Evolutionary conservation across 2,329 filamentous ascomycete genomes (phyloP), one percentile per base, ranked within the genome.

Genomic region (Trichoderma sp.): DNA sequence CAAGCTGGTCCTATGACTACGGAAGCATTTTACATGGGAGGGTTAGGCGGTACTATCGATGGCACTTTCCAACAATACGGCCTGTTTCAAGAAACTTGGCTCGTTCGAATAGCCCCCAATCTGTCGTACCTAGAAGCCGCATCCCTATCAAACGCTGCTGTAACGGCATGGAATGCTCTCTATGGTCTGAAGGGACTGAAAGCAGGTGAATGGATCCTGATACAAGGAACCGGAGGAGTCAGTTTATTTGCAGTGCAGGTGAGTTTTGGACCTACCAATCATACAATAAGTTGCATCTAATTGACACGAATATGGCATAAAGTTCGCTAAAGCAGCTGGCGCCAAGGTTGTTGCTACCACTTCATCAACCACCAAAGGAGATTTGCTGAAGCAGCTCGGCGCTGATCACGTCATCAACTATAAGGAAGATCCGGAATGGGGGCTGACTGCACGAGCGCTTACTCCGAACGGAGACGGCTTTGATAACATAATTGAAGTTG

Each of bases 231-330:
- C 13, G 19, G 63, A 19, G 53, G 63, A 19, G 63, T 66, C 6
- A 58, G 63, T 37, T 27, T 66, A 47, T 49, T 58, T 24, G 62
- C 52, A 2, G 6, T 58, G 53, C 63, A 66, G 53, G 63, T 58
- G 57, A 49, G n/a, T 35, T 14, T n/a, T 29, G 5, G 33, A 6
- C 53, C 40, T 33, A 10, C 35, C 14, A 29, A 27, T 65, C 13
- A 57, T 65, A n/a, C 6, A 19, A 43, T 16, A 43, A 43, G 2
- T 1, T 40, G 14, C 2, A 40, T 6, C 13, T 6, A 40, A 40
- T 19, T 40, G 14, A 40, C 14, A 40, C 6, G 14, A 16, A 16
- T 16, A 40, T 1, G 16, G 14, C 31, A 19, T 6, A 5, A 16
- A 49, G 35, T 33, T 65, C 14, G 62, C 53, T 35, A 37, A 57